A percentile compares a stretch with the other conserved stretches of the same genome.
phyloP scores from a whole-genome alignment of 257 asterid species.

The Solanum bukasovii region DNA sequence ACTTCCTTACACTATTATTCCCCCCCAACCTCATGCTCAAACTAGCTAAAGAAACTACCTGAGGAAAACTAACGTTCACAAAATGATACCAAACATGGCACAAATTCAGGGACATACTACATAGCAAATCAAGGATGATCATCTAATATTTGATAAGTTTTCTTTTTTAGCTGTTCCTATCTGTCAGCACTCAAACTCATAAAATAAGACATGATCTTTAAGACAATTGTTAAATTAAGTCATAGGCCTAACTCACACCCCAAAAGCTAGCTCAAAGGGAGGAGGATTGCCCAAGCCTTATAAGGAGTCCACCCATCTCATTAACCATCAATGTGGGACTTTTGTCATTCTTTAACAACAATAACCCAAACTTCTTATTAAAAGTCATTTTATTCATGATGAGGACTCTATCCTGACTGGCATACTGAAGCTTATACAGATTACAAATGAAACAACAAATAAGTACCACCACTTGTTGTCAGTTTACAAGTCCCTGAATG shows the following conservation, averaged over 20 bases:
- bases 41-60: neutral
- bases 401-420: neutral
- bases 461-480: neutral
- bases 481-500: neutral
- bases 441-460: neutral
- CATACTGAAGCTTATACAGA: neutral
- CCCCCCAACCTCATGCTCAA: neutral
- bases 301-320: no score
- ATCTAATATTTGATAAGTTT: neutral
- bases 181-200: neutral
- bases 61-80: neutral
- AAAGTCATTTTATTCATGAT: neutral
- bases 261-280: no score
- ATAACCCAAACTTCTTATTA: neutral
- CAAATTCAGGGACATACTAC: neutral
- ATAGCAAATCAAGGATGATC: neutral
- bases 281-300: no score
- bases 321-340: no score
- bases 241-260: no score
- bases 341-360: no score
- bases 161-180: neutral
- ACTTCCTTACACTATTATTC: neutral
- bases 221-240: neutral
- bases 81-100: neutral
- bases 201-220: neutral